A percentile compares a stretch with the other conserved stretches of the same genome.
Conservation (phyloP, 73 alveolate genomes). For the Paramecium caudatum region DNA sequence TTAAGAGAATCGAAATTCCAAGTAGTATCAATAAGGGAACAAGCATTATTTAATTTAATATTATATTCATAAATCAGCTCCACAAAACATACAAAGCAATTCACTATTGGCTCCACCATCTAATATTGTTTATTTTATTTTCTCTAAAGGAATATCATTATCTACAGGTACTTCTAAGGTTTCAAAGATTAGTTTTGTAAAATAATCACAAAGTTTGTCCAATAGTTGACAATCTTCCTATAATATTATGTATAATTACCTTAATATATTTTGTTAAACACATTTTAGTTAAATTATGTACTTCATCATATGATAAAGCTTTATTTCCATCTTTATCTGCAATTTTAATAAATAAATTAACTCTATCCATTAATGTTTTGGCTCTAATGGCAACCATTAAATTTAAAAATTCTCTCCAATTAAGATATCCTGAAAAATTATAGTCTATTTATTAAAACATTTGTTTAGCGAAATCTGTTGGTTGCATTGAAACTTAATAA, state of each 20-base stretch:
- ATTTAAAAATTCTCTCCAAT: constrained; percentile 58
- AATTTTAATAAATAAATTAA: constrained; percentile 40
- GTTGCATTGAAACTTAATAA: constrained; percentile 51
- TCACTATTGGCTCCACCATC: constrained; percentile 52
- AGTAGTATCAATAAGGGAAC: not conserved
- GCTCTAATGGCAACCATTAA: constrained; percentile 59
- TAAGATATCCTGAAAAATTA: constrained; percentile 53
- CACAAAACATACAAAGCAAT: constrained; percentile 64
- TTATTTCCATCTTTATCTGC: constrained; percentile 69
- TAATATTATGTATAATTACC: not conserved
- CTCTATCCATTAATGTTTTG: constrained; percentile 58
- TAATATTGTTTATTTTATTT: constrained; percentile 49
- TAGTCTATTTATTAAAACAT: constrained; percentile 48
- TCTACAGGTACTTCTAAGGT: constrained; percentile 33
- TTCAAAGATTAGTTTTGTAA: constrained; percentile 67
- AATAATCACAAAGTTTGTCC: constrained; percentile 50
- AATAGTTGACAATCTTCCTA: constrained; percentile 31
- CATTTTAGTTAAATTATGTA: constrained; percentile 26
- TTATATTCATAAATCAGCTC: constrained; percentile 62
- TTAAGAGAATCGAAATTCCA: not conserved
- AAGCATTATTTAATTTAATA: not conserved
- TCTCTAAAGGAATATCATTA: constrained; percentile 55
- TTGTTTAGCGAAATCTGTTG: constrained; percentile 15
- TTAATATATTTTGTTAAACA: constrained; percentile 39
- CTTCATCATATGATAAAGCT: constrained; percentile 20